Evolutionary conservation across 2,329 filamentous ascomycete species (phyloP).

Genomic region (Verticillium longisporum): DNA sequence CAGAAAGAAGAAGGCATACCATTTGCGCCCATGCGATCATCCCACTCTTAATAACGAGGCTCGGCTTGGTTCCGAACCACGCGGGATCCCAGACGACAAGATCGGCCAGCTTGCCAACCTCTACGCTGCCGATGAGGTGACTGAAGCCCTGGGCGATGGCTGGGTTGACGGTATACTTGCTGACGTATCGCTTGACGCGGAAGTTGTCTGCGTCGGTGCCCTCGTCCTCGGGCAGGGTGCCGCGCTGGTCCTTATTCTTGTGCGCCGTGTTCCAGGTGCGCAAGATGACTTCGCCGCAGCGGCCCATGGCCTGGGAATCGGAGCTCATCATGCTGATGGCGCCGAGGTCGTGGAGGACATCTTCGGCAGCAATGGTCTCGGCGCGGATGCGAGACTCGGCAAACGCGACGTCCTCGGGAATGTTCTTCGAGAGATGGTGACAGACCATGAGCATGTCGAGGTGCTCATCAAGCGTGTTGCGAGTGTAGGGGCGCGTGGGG

Average conservation of each 20-base stretch:
- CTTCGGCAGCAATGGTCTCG: conserved; percentile 94
- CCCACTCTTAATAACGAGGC: conserved; percentile 76
- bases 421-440: conserved; percentile 87
- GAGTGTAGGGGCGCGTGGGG: conserved; percentile 83
- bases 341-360: conserved; percentile 89
- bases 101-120: conserved; percentile 86
- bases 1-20: conserved; percentile 39
- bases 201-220: conserved; percentile 81
- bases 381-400: conserved; percentile 90
- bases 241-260: conserved; percentile 89
- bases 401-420: conserved; percentile 92
- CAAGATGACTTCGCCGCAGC: conserved; percentile 87
- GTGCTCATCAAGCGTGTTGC: conserved; percentile 92
- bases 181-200: conserved; percentile 84
- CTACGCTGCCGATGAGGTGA: conserved; percentile 79
- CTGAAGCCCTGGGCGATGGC: conserved; percentile 85
- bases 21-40: conserved; percentile 79
- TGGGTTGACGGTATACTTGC: conserved; percentile 95
- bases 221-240: conserved; percentile 67
- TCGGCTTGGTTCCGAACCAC: conserved; percentile 83
- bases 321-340: conserved; percentile 98
- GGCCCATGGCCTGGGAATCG: conserved; percentile 94
- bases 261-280: conserved; percentile 96
- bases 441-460: conserved; percentile 99
- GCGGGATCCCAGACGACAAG: conserved; percentile 80